Evolutionary conservation across 441 rosid genomes (phyloP).

Genomic region (Theobroma grandiflorum): DNA sequence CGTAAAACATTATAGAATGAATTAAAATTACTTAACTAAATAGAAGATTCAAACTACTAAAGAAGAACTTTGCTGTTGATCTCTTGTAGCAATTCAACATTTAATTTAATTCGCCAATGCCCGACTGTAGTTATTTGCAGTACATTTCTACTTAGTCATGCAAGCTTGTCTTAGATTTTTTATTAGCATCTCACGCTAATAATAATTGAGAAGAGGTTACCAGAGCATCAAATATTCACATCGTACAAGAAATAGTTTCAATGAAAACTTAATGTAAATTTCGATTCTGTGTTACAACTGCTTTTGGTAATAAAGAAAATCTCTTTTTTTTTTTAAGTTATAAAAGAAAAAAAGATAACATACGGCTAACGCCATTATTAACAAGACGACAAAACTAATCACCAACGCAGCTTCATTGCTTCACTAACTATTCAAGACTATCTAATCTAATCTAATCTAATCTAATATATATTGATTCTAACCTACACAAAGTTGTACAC

Average conservation of each 20-base stretch:
- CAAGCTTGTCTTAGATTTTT: neutral
- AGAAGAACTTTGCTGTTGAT: neutral
- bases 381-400: neutral
- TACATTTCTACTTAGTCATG: neutral
- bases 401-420: neutral
- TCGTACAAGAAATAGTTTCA: neutral
- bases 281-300: neutral
- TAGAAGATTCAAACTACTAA: neutral
- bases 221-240: neutral
- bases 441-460: too few relatives aligned
- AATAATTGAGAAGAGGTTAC: neutral
- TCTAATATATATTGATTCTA: too few relatives aligned
- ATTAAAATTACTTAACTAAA: neutral
- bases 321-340: too few relatives aligned
- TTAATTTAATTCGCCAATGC: neutral
- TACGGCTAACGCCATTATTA: too few relatives aligned
- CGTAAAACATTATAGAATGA: neutral
- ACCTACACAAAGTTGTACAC: too few relatives aligned
- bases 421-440: neutral
- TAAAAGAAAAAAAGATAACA: neutral
- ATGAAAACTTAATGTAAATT: neutral
- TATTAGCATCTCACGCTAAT: neutral
- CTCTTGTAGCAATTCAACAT: neutral
- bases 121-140: neutral
- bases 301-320: neutral